Conservation (phyloP, 2,329 filamentous ascomycete species). For the Paracamarosporium sp. region DNA sequence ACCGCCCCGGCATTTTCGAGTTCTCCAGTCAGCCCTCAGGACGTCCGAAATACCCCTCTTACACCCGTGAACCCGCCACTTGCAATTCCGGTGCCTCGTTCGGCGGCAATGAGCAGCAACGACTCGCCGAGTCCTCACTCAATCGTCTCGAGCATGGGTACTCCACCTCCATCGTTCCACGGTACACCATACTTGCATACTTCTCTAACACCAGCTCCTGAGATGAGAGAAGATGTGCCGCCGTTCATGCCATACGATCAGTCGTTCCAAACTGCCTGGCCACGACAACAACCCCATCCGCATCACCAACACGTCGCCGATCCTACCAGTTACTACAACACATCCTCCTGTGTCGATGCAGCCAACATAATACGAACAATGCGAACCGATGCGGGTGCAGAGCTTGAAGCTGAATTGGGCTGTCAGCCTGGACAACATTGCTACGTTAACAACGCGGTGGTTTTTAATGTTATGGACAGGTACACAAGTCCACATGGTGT, state of each 20-base stretch:
- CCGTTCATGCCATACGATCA: slow-evolving; percentile 34
- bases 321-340: slow-evolving; percentile 30
- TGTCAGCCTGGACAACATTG: slow-evolving; percentile 49
- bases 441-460: slow-evolving; percentile 50
- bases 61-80: slow-evolving; percentile 28
- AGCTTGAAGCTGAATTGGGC: slow-evolving; percentile 50
- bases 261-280: slow-evolving; percentile 28
- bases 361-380: slow-evolving; percentile 55
- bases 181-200: slow-evolving; percentile 28
- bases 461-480: slow-evolving; percentile 55
- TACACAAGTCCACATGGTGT: slow-evolving; percentile 41
- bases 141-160: slow-evolving; percentile 39
- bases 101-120: slow-evolving; percentile 30
- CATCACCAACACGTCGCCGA: slow-evolving; percentile 13
- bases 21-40: slow-evolving; percentile 17
- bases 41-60: slow-evolving; percentile 21
- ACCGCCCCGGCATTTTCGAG: slow-evolving; percentile 25
- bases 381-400: slow-evolving; percentile 45
- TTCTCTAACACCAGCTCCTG: slow-evolving; percentile 24
- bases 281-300: slow-evolving; percentile 19
- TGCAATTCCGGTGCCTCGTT: slow-evolving; percentile 27
- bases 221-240: slow-evolving; percentile 33
- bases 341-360: slow-evolving; percentile 48
- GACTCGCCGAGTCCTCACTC: slow-evolving; percentile 41
- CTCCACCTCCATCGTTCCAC: slow-evolving; percentile 29